Base-by-base conservation (phyloP, 164 flowering plant species). In the Aristolochia californica region DNA sequence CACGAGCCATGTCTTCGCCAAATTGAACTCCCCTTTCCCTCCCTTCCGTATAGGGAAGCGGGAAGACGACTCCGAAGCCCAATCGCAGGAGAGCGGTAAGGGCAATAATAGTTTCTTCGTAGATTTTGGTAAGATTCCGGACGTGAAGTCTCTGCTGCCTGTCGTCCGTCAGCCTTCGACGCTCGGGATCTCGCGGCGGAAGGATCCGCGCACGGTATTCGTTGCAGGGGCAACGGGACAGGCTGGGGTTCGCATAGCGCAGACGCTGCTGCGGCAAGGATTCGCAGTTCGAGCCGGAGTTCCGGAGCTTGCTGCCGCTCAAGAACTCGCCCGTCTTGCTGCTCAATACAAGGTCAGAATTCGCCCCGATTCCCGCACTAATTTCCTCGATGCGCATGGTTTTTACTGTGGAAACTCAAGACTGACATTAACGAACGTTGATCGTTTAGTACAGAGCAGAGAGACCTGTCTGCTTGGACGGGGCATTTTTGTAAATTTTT, bases 201-300 rank as follows among this genome's bases (percentile, higher is more conserved):
- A 93, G 66, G 99, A 93, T 53, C 66, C 88, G 2, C 67, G 76
- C 1, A 85, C 96, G 0, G 97, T 93, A 53, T 93, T 85, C 60
- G 97, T 93, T 0, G 93, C 97, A 0, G 97, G 97, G 7, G 99
- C 95, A 0, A 75, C 88, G 0, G 99, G 99, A 22, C 95, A 78
- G 74, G 78, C 82, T 0, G 99, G 99, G 0, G 55, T 80, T 13
- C 87, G 99, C 61, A 83, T 93, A 63, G 85, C 85, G 0, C 96
- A 83, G 66, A 64, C 73, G 10, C 76, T 93, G 26, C 66, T 93
- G 51, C 78, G 97, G 4, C 58, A 80, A 65, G 97, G 99, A 0
- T 94, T 84, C 54, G 74, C 70, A 7, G 96, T 94, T 5, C 62
- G 99, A 43, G 99, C 99, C 23, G 99, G 96, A 13, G 99, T 94